A percentile compares a stretch with the other conserved stretches of the same genome.
phyloP scores from a whole-genome alignment of 2,329 filamentous ascomycete genomes.

The Colletotrichum eremochloae region DNA sequence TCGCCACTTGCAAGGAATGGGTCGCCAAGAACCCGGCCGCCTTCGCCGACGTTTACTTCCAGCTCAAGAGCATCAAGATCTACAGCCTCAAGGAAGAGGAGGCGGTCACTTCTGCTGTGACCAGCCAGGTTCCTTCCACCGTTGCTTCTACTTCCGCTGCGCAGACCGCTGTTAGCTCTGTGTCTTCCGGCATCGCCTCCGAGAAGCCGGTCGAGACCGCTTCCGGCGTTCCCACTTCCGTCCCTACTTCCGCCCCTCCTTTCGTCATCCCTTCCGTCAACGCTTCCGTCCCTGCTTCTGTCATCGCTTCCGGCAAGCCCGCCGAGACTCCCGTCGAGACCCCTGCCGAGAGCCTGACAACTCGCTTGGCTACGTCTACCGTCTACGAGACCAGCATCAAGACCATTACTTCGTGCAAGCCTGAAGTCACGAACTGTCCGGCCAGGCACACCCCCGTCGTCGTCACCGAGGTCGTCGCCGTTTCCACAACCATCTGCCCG shows the following conservation, averaged over 20 bases:
- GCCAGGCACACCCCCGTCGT: constrained; percentile 31
- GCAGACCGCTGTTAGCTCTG: constrained; percentile 9
- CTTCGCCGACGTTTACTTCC: constrained; percentile 57
- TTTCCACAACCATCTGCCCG: constrained; percentile 62
- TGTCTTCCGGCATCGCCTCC: constrained; percentile 9
- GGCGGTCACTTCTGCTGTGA: background rate
- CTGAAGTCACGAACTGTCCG: constrained; percentile 33
- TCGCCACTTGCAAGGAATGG: constrained; percentile 52
- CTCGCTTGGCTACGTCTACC: constrained; percentile 40
- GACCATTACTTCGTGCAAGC: constrained; percentile 42
- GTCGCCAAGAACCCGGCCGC: constrained; percentile 53
- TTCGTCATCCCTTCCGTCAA: background rate
- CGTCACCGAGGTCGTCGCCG: constrained; percentile 51
- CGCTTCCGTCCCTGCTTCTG: background rate
- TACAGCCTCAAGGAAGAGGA: constrained; percentile 47
- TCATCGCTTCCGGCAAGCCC: constrained; percentile 2
- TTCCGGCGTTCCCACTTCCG: background rate
- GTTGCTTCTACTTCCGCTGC: background rate
- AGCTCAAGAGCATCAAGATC: constrained; percentile 58
- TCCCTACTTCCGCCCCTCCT: background rate
- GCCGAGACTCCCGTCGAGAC: background rate
- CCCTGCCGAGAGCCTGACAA: constrained; percentile 15
- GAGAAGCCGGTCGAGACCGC: constrained; percentile 10
- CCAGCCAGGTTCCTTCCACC: constrained; percentile 7
- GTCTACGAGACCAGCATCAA: constrained; percentile 38